Conservation (phyloP, 2,329 filamentous ascomycete genomes). For the Fusarium stilboides region DNA sequence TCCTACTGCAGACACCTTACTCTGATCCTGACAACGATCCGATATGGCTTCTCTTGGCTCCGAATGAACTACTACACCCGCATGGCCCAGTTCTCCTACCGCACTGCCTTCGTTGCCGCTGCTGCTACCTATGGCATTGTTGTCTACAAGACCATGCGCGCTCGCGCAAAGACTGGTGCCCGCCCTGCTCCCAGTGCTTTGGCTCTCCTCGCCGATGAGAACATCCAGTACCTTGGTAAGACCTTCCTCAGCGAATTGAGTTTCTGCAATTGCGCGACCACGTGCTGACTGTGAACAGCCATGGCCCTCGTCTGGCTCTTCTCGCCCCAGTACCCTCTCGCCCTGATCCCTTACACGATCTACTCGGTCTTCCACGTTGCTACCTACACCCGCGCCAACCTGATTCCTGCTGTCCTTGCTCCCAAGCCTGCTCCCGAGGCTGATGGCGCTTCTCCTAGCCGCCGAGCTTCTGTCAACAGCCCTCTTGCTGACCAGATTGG, state of each 20-base stretch:
- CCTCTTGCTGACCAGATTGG: conserved; percentile 87
- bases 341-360: conserved; percentile 93
- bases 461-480: conserved; percentile 64
- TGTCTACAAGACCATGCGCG: conserved; percentile 96
- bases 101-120: conserved; percentile 89
- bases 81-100: conserved; percentile 88
- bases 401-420: conserved; percentile 89
- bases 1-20: conserved; percentile 78
- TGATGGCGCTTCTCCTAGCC: conserved; percentile 64
- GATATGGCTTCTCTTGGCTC: conserved; percentile 89
- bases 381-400: conserved; percentile 93
- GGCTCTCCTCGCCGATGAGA: conserved; percentile 87
- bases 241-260: conserved; percentile 1
- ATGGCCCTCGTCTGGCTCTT: conserved; percentile 98
- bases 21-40: conserved; percentile 84
- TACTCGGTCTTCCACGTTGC: conserved; percentile 99
- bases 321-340: conserved; percentile 88
- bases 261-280: background rate
- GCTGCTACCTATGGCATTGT: conserved; percentile 97
- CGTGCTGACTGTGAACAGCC: conserved; percentile 64
- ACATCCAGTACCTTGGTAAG: conserved; percentile 96
- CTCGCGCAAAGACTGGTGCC: conserved; percentile 81
- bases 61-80: conserved; percentile 88
- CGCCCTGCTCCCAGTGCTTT: conserved; percentile 72
- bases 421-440: conserved; percentile 69